Evolutionary conservation across 352 stramenopile species (phyloP).

Genomic region (Phytophthora hibernalis): DNA sequence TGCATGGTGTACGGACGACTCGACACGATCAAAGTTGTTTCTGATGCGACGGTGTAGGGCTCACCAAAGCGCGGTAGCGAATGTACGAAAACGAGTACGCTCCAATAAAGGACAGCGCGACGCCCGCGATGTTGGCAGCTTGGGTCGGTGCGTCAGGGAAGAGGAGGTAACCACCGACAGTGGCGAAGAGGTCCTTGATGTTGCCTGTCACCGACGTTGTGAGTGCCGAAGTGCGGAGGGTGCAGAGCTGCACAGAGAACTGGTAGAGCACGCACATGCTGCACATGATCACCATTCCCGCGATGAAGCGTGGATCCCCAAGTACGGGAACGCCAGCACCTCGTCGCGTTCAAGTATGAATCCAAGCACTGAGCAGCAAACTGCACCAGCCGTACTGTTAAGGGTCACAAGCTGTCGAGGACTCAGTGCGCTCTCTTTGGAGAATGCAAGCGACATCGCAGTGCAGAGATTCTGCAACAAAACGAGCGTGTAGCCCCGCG

Average conservation of each 20-base stretch:
- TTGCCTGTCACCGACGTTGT: slow-evolving; percentile 82
- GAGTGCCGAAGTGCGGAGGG: slow-evolving; percentile 69
- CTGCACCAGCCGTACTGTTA: slow-evolving; percentile 55
- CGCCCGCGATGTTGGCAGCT: slow-evolving; percentile 54
- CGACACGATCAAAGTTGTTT: slow-evolving; percentile 14
- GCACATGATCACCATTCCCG: slow-evolving; percentile 58
- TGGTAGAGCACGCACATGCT: slow-evolving; percentile 77
- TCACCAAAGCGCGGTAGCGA: slow-evolving; percentile 57
- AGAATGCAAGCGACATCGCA: slow-evolving; percentile 64
- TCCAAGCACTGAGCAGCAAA: slow-evolving; percentile 53
- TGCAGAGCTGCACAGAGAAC: slow-evolving; percentile 77
- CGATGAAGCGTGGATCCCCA: slow-evolving; percentile 46
- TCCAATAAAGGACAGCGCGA: slow-evolving; percentile 71
- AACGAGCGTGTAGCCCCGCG: slow-evolving; percentile 63
- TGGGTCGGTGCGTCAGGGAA: slow-evolving; percentile 63
- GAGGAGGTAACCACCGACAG: slow-evolving; percentile 61
- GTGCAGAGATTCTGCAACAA: slow-evolving; percentile 77
- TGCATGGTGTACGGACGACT: too few relatives aligned
- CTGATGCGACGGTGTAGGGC: slow-evolving; percentile 17
- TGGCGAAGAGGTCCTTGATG: slow-evolving; percentile 77
- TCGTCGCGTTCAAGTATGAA: slow-evolving; percentile 50
- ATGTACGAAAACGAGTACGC: slow-evolving; percentile 81
- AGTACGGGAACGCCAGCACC: slow-evolving; percentile 39
- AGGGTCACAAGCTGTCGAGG: slow-evolving; percentile 63
- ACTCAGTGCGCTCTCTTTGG: slow-evolving; percentile 66